Conservation (phyloP, 2,329 filamentous ascomycete species). For the Moelleriella libera region DNA sequence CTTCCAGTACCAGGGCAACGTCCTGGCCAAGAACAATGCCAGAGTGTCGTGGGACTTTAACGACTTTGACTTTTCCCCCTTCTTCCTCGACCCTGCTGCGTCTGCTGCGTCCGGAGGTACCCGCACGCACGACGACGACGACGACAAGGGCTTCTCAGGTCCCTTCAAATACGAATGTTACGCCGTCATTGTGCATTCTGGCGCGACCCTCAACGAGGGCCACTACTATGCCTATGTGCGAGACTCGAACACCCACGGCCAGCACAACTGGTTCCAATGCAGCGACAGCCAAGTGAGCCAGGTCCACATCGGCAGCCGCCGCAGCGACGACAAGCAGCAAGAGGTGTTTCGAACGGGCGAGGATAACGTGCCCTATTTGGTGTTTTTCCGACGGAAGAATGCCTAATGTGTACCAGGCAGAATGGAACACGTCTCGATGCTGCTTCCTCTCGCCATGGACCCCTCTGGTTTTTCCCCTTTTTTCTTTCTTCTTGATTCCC, state of each 20-base stretch:
- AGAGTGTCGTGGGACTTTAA: conserved; percentile 66
- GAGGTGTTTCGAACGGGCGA: conserved; percentile 22
- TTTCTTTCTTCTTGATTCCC: too few species aligned
- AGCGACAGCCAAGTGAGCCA: conserved; percentile 29
- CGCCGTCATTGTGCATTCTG: conserved; percentile 67
- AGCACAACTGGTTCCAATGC: conserved; percentile 32
- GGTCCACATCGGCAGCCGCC: conserved; percentile 25
- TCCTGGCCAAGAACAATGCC: conserved; percentile 51
- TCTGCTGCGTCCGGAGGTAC: too few species aligned
- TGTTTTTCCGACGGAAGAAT: conserved; percentile 28
- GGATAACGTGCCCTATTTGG: conserved; percentile 29
- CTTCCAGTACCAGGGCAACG: conserved; percentile 23
- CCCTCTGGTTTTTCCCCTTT: too few species aligned
- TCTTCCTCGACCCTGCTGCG: conserved; percentile 22
- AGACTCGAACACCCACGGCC: conserved; percentile 32
- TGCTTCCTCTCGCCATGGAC: neutral
- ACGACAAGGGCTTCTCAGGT: conserved; percentile 25
- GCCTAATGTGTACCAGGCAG: conserved; percentile 1
- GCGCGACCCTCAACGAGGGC: conserved; percentile 51
- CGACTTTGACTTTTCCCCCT: conserved; percentile 41
- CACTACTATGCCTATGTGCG: conserved; percentile 68
- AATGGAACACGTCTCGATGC: too few species aligned
- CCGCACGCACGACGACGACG: too few species aligned
- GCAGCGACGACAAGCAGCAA: conserved; percentile 18
- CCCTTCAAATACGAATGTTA: conserved; percentile 76